Conservation (phyloP, 805 yeast genomes). For the Wickerhamomyces mucosus region DNA sequence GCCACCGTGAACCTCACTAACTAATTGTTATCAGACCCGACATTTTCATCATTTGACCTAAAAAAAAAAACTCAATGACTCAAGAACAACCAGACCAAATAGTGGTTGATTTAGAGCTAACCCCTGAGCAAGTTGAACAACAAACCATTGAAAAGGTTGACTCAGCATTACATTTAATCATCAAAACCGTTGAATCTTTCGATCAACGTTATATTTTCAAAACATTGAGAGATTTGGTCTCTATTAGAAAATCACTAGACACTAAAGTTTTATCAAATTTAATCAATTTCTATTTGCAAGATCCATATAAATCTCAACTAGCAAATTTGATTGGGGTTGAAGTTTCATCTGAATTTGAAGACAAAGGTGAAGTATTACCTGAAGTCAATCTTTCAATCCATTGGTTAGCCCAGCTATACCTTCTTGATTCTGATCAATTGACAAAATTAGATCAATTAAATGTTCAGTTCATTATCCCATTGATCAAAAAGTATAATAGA, state of each 20-base stretch:
- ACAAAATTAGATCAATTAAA: conserved; percentile 45
- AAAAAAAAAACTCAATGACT: conserved; percentile 9
- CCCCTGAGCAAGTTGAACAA: conserved; percentile 23
- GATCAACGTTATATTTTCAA: conserved; percentile 86
- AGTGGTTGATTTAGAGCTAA: conserved; percentile 18
- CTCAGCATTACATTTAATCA: conserved; percentile 23
- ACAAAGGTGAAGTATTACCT: conserved; percentile 42
- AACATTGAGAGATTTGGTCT: conserved; percentile 74
- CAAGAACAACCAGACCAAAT: conserved; percentile 12
- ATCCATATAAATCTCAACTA: conserved; percentile 32
- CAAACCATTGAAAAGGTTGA: conserved; percentile 23
- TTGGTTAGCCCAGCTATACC: conserved; percentile 65
- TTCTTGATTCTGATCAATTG: conserved; percentile 53
- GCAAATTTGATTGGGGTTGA: conserved; percentile 28
- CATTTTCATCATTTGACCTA: too few species aligned
- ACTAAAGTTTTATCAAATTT: conserved; percentile 45
- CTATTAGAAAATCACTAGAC: conserved; percentile 57
- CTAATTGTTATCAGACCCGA: too few species aligned
- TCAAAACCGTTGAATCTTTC: conserved; percentile 56
- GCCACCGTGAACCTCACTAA: too few species aligned
- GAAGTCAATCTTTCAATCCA: conserved; percentile 77
- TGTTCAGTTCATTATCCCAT: conserved; percentile 34
- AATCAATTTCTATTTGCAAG: conserved; percentile 48
- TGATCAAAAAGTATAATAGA: conserved; percentile 55
- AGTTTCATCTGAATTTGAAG: conserved; percentile 19